Conservation (phyloP, 2,329 filamentous ascomycete species). For the Penicillium sp. region DNA sequence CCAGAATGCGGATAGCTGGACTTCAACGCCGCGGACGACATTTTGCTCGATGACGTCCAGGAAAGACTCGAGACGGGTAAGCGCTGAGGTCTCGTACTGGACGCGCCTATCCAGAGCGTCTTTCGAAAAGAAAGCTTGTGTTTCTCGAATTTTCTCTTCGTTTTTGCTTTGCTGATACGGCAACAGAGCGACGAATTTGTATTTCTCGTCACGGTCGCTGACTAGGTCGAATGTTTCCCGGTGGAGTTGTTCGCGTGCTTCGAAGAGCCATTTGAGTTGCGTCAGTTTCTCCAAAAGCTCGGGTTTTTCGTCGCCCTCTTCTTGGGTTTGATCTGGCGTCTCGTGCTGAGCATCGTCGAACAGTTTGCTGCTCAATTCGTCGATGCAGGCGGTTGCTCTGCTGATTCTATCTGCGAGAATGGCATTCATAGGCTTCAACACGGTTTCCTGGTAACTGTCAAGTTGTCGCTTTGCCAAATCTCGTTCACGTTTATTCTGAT, state of each 20-base stretch:
- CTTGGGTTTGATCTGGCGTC: conserved; percentile 81
- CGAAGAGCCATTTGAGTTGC: conserved; percentile 94
- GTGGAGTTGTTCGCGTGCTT: conserved; percentile 85
- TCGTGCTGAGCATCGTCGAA: conserved; percentile 70
- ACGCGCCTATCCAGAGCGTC: conserved; percentile 74
- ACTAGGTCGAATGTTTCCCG: conserved; percentile 83
- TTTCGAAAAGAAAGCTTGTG: conserved; percentile 77
- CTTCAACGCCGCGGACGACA: conserved; percentile 83
- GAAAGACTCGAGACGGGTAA: conserved; percentile 76
- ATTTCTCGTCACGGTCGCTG: conserved; percentile 81
- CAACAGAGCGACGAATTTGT: conserved; percentile 78
- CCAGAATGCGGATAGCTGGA: conserved; percentile 94
- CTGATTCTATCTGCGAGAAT: conserved; percentile 75
- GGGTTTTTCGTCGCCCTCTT: conserved; percentile 92
- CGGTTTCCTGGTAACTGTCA: conserved; percentile 78
- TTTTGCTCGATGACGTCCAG: conserved; percentile 79
- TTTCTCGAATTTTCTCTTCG: conserved; percentile 76
- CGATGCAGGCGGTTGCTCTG: conserved; percentile 75
- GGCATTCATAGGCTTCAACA: conserved; percentile 82
- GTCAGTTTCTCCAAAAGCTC: conserved; percentile 94
- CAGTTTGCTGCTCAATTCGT: conserved; percentile 70
- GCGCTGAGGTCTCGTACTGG: conserved; percentile 70
- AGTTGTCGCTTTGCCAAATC: conserved; percentile 79
- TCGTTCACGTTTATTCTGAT: conserved; percentile 72
- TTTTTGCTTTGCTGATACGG: conserved; percentile 77